Evolutionary conservation across 305 asterid genomes (phyloP), one percentile per base, ranked within the genome.

Genomic region (Plantago coronopus): DNA sequence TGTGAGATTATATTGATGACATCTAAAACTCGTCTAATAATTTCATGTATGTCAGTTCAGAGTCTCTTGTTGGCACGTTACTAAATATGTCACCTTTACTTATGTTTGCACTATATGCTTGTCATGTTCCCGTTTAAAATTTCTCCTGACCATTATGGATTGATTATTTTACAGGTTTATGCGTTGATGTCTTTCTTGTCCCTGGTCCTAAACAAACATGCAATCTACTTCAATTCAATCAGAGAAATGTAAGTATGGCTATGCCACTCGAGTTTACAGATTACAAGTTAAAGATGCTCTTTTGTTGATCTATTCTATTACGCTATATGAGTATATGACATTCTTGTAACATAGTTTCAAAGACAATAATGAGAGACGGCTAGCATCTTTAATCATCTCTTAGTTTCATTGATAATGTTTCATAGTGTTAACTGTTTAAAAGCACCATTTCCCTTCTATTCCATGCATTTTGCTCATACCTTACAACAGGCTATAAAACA

Each of bases 171-270:
- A 72, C 96, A 94, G 99, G 97, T 94, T 66, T 94, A 87, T 76
- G 99, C 99, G 29, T 72, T 90, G 78, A 87, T 77, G 79, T 94
- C 99, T 44, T 94, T 87, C 86, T 74, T 94, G 76, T 87, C 95
- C 44, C 88, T 94, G 65, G 78, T 94, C 63, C 74, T 94, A 47
- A 79, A 86, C 65, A 63, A 71, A 68, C 81, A 83, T 40, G 82
- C 99, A 67, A 87, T 94, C 66, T 94, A 94, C 83, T 94, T 94
- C 93, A 85, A 94, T 79, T 90, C 99, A 61, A 68, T 90, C 71
- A 79, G 96, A 80, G 97, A 90, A 81, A 79, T 94, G 99, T 94
- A 80, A 94, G 97, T 72, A 70, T 50, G 37, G 29, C 54, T 34
- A 44, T 69, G 20, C 40, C 6, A 6, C 17, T 53, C 10, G 13